A percentile compares a stretch with the other conserved stretches of the same genome.
These are phyloP conservation scores for Solanum chilense DNA, from an alignment of 257 asterid genomes.

Conservation along the genomic window DNA sequence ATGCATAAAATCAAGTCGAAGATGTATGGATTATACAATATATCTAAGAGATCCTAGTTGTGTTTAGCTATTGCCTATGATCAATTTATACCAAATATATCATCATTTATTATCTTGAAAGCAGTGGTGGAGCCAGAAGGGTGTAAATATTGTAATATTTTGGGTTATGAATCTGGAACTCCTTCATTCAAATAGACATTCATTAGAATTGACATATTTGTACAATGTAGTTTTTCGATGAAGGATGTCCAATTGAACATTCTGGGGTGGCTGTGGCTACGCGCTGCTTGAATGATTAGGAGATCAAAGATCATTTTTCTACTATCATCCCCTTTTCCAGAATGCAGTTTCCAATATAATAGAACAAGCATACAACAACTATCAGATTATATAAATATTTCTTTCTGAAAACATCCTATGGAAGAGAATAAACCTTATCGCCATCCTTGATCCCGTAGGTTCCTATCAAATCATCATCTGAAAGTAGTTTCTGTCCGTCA, in stretches of 20 bases:
- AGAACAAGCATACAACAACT: not conserved
- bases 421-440: constrained; percentile 2
- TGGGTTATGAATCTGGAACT: no score
- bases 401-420: not conserved
- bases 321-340: not conserved
- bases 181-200: no score
- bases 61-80: not conserved
- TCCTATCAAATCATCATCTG: constrained; percentile 4
- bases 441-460: constrained; percentile 9
- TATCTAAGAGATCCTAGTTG: not conserved
- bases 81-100: not conserved
- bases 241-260: no score
- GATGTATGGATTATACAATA: not conserved
- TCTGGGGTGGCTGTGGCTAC: no score
- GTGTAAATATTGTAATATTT: no score
- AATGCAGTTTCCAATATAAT: not conserved
- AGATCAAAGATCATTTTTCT: not conserved
- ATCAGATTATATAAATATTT: not conserved
- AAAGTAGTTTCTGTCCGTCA: constrained; percentile 2
- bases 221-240: no score
- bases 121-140: no score
- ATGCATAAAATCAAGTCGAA: not conserved
- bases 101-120: not conserved
- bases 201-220: no score
- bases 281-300: not conserved